Percentiles rank a stretch among this genome's conserved stretches.
Evolutionary conservation across 2,329 filamentous ascomycete species (phyloP).

Genomic region (Fusarium sp.): DNA sequence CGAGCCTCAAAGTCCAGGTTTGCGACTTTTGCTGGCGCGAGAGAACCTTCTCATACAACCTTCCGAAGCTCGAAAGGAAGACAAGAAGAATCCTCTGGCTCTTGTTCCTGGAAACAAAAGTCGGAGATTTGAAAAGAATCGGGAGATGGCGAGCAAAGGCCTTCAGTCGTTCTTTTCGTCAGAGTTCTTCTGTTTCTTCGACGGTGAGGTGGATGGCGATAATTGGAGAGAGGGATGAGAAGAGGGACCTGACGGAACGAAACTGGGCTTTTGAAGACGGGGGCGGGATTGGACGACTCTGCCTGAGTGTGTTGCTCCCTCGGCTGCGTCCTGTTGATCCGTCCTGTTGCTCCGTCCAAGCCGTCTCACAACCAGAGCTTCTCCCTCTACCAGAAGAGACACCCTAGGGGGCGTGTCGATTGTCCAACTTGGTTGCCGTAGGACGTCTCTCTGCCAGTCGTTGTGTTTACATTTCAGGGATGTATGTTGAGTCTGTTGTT

Average conservation of each 20-base stretch:
- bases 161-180: constrained; percentile 52
- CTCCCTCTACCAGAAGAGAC: constrained; percentile 3
- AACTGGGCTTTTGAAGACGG: constrained; percentile 55
- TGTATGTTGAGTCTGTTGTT: constrained; percentile 39
- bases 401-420: constrained; percentile 41
- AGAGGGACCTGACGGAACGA: constrained; percentile 44
- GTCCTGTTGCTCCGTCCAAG: constrained; percentile 27
- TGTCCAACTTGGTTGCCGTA: constrained; percentile 20
- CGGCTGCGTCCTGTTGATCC: constrained; percentile 38
- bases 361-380: background rate
- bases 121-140: constrained; percentile 54
- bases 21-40: constrained; percentile 80
- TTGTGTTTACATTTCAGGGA: constrained; percentile 38
- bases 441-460: constrained; percentile 36
- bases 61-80: constrained; percentile 74
- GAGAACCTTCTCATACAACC: constrained; percentile 74
- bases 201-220: constrained; percentile 51
- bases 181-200: constrained; percentile 43
- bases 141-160: constrained; percentile 46
- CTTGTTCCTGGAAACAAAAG: constrained; percentile 69
- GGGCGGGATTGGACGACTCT: constrained; percentile 46
- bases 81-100: constrained; percentile 76
- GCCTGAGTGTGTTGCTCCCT: constrained; percentile 32
- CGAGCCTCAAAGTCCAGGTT: constrained; percentile 99
- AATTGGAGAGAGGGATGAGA: constrained; percentile 52